Percentiles rank a stretch among this genome's conserved stretches.
Evolutionary conservation across 1,284 basidiomycete genomes (phyloP).

Genomic region (Marasmius oreades): DNA sequence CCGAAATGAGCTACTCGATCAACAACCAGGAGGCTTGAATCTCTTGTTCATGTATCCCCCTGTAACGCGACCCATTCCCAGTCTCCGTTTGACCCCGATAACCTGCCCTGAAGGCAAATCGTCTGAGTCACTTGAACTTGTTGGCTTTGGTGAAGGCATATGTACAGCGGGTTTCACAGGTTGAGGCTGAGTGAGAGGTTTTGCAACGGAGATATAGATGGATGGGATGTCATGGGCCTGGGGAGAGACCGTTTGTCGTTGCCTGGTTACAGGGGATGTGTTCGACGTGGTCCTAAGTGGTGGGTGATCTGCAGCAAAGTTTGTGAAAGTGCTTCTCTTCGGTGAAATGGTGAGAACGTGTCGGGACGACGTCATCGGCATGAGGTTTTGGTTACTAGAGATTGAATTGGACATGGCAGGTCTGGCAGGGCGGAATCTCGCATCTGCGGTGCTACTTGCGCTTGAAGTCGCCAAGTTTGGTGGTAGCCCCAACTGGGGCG

Average conservation of each 20-base stretch:
- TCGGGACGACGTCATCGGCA: not conserved
- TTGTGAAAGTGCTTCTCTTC: not conserved
- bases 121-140: not conserved
- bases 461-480: not conserved
- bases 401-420: not conserved
- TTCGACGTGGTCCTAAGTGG: not conserved
- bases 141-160: not conserved
- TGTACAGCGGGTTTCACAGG: too few species aligned
- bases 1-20: too few species aligned
- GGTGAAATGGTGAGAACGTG: not conserved
- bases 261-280: not conserved
- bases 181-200: too few species aligned
- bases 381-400: not conserved
- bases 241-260: not conserved
- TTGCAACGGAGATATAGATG: not conserved
- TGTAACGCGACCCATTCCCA: constrained; percentile 54
- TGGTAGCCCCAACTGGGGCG: not conserved
- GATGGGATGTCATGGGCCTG: not conserved
- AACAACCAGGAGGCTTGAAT: constrained; percentile 45
- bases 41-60: constrained; percentile 63
- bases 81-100: constrained; percentile 43
- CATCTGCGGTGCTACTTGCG: not conserved
- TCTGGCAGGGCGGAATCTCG: not conserved
- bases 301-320: not conserved
- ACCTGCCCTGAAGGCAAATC: constrained; percentile 4